Evolutionary conservation across 352 stramenopile genomes (phyloP), one percentile per base, ranked within the genome.

Genomic region (Phytophthora vignae): DNA sequence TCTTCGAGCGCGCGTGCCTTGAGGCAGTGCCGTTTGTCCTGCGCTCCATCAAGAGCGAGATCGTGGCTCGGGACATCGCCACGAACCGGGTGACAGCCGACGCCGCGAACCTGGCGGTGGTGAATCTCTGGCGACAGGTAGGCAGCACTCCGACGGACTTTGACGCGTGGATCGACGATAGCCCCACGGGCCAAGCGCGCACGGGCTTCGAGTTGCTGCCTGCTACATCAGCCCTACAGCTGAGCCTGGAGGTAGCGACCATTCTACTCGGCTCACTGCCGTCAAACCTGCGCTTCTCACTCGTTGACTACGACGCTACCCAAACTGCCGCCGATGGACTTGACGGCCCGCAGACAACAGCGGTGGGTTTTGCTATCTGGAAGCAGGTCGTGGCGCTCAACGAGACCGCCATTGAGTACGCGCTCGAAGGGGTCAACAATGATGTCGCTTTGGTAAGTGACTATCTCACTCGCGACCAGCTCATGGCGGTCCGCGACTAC

Each of bases 331-430:
- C 65, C 31, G 60, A 77, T 15, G 70, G 59, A 31, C 49, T 71
- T 4, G 25, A 46, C 33, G 60, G 54, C 0, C 60, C 70, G 17
- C 29, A 67, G 42, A 56, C 67, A 4, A 90, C 83, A 1, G 81
- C 82, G 0, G 67, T 75, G 1, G 87, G 85, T 2, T 94, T 94
- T 58, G 85, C 71, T 21, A 90, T 94, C 50, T 94, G 87, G 87
- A 93, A 93, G 25, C 81, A 90, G 55, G 79, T 92, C 25, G 84
- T 94, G 44, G 79, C 79, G 4, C 76, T 93, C 54, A 82, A 94
- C 25, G 79, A 88, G 63, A 74, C 72, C 0, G 82, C 87, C 8
- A 92, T 94, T 31, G 29, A 22, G 0, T 85, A 83, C 42, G 68
- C 91, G 0, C 71, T 94, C 1, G 65, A 81, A 1, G 77, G 84